These are phyloP conservation scores for Colletotrichum australisinense DNA, from an alignment of 2,329 filamentous ascomycete genomes.

Conservation along the genomic window DNA sequence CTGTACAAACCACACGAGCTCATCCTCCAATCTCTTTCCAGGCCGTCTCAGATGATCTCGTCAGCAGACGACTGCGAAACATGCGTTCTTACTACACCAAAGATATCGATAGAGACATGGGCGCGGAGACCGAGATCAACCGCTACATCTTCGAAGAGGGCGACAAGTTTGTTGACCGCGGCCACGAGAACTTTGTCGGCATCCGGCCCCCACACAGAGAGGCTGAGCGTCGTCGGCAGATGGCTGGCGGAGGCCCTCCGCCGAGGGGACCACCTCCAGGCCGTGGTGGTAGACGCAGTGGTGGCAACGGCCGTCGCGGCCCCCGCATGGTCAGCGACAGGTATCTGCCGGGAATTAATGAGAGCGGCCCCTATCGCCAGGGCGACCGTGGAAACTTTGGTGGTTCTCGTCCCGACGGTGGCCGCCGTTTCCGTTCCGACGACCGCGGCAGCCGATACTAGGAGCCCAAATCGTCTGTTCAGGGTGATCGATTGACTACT, in stretches of 20 bases:
- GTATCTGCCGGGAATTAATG: slow-evolving; percentile 44
- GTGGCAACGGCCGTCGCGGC: slow-evolving; percentile 42
- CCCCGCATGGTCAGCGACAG: slow-evolving; percentile 45
- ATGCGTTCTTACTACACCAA: slow-evolving; percentile 60
- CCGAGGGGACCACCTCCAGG: slow-evolving; percentile 2
- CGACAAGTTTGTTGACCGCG: slow-evolving; percentile 76
- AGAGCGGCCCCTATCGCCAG: slow-evolving; percentile 36
- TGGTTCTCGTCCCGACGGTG: slow-evolving; percentile 37
- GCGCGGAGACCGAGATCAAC: slow-evolving; percentile 65
- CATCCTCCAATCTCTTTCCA: slow-evolving; percentile 57
- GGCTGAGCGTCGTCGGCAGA: slow-evolving; percentile 49
- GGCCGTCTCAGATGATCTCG: slow-evolving; percentile 74
- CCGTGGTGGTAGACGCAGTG: slow-evolving; percentile 38
- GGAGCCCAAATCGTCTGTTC: background rate
- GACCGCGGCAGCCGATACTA: slow-evolving; percentile 32
- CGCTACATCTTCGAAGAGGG: slow-evolving; percentile 79
- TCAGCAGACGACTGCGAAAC: slow-evolving; percentile 71
- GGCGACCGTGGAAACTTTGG: slow-evolving; percentile 38
- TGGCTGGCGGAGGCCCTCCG: slow-evolving; percentile 37
- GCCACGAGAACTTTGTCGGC: slow-evolving; percentile 75
- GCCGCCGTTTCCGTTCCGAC: slow-evolving; percentile 30
- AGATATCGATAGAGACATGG: slow-evolving; percentile 53
- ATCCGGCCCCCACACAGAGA: slow-evolving; percentile 70
- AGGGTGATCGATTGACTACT: background rate
- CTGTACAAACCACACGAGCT: slow-evolving; percentile 51